Base-by-base conservation (phyloP, 305 asterid genomes). In the Euphrasia arctica region DNA sequence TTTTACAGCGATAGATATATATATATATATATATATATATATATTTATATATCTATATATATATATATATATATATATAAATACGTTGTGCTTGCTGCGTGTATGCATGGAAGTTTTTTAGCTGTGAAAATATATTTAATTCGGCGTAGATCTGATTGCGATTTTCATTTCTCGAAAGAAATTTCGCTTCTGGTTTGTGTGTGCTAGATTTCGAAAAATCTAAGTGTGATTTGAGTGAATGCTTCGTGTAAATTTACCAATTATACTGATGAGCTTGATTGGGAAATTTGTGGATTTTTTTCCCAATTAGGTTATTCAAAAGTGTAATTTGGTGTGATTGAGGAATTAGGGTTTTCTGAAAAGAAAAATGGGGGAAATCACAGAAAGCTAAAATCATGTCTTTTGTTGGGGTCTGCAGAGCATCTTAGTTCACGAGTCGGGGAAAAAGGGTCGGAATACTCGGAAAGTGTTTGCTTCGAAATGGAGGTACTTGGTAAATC, bases 401-500 rank as follows among this genome's bases (percentile, higher is more conserved):
- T 68, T 83, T 85, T 72, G 76, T 77, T 77, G 78, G 72, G 85
- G 80, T 77, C 77, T 82, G 85, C 96, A 88, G 96, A 86, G 75
- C 73, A 74, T 80, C 76, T 51, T 64, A 57, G 74, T 66, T 62
- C 15, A 34, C 65, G 66, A 63, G 62, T 64, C 41, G 57, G 77
- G 82, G 42, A 9, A 36, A 6, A 36, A 68, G 70, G 74, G 74
- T 22, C 5, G 63, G 70, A 71, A 68, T 61, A 51, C 62, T 69
- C 77, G 54, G 68, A 65, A 67, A 68, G 39, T 7, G 32, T 63
- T 68, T 49, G 42, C 68, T 36, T 72, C 60, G 22, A 67, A 74
- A 90, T 90, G 97, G 97, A 90, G 96, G 95, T 85, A 81, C 79
- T 88, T 83, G 97, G 97, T 42, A 86, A 88, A 80, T 84, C 90